Base-by-base conservation (phyloP, 768 basidiomycete genomes). In the Nevesoporus exiguus region DNA sequence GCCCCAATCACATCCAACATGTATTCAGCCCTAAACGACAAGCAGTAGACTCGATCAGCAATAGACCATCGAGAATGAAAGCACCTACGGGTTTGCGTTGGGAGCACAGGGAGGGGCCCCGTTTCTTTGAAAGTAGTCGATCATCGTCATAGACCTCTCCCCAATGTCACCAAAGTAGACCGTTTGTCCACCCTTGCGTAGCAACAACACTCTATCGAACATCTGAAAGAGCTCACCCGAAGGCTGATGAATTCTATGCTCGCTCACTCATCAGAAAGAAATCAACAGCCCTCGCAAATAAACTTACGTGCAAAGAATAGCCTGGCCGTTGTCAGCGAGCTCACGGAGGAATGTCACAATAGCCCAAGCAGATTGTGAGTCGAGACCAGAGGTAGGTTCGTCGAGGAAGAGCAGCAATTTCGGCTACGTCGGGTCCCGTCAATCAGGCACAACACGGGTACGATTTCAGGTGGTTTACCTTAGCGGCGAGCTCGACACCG, bases 101-200 rank as follows among this genome's bases (percentile, higher is more conserved):
- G 58, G 25, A 17, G 47, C 25, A 45, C 66, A 67, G 14, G 6
- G 33, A 41, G 52, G 21, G 0, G 66, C 68, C 3, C 63, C 66
- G n/a, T 65, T 59, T 27, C 48, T 53, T 37, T 67, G 40, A 24
- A 68, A 68, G 29, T 68, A 70, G 7, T 52, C 43, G 25, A 65
- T 57, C 48, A 68, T 40, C 2, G 47, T 57, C 34, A 40, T 56
- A 0, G 68, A 70, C 47, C 19, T 52, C 51, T 66, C 57, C 0
- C 67, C 66, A 3, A 68, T 57, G 34, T 71, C 70, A 9, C 87
- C 86, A 58, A 86, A 87, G 70, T 87, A 90, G 8, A 85, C 85
- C 3, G 77, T 85, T 60, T 86, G 71, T 45, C 82, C 82, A n/a
- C 82, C 81, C 22, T 73, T 70, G 22, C 76, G 74, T 7, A 83